These are phyloP conservation scores for Podospora pseudoanserina DNA, from an alignment of 495 filamentous ascomycete species.

Conservation along the genomic window DNA sequence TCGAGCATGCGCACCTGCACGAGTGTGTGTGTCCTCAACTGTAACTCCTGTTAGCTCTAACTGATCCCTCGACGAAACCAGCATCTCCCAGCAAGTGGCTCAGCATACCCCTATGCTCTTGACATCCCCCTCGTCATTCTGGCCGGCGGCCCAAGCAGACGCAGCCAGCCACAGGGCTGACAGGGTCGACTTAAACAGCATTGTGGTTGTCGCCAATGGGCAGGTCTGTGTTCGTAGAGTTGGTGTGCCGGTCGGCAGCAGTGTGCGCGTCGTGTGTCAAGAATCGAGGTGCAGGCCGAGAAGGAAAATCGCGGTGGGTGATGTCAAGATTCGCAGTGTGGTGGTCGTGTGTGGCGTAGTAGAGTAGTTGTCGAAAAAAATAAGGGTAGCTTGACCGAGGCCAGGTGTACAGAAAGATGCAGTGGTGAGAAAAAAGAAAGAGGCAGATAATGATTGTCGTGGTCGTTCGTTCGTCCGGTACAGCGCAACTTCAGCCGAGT, in stretches of 20 bases:
- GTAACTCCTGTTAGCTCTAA: constrained; percentile 15
- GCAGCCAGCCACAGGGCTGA: constrained; percentile 56
- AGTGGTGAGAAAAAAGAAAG: constrained; percentile 13
- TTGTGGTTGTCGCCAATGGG: constrained; percentile 20
- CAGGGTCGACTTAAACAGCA: constrained; percentile 48
- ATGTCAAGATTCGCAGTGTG: background rate
- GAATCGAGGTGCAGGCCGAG: background rate
- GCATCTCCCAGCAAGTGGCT: background rate
- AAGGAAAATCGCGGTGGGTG: background rate
- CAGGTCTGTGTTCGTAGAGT: constrained; percentile 3
- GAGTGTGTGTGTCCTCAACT: constrained; percentile 78
- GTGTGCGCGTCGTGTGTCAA: background rate
- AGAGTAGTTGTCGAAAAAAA: background rate
- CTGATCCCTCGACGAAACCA: background rate
- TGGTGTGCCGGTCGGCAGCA: background rate
- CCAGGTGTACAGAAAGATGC: constrained; percentile 9
- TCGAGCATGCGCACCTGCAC: constrained; percentile 44
- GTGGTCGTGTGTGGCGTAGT: background rate
- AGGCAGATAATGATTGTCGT: constrained; percentile 16
- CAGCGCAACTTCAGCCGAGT: constrained; percentile 13
- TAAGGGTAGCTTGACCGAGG: constrained; percentile 2
- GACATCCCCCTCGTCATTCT: constrained; percentile 44
- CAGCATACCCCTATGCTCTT: constrained; percentile 53
- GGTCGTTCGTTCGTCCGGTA: constrained; percentile 15
- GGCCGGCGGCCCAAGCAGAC: constrained; percentile 41